Conservation (phyloP, 164 flowering plant genomes). For the Aristolochia contorta region DNA sequence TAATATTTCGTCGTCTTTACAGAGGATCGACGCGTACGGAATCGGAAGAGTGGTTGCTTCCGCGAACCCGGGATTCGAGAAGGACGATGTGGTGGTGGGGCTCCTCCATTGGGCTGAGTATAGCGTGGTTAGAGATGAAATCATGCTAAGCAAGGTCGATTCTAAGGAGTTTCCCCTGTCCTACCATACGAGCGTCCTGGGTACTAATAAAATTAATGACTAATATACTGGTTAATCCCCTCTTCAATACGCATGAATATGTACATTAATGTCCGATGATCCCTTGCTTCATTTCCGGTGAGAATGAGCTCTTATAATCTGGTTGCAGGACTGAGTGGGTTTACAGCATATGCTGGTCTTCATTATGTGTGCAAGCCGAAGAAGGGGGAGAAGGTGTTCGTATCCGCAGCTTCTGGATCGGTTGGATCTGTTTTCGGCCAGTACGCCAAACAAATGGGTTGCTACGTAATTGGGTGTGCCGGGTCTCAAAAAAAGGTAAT, state of each 20-base stretch:
- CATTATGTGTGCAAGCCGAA: slow-evolving; percentile 59
- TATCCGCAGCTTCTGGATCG: slow-evolving; percentile 80
- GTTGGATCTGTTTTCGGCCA: slow-evolving; percentile 76
- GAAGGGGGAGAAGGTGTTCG: slow-evolving; percentile 70
- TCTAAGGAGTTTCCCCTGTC: slow-evolving; percentile 53
- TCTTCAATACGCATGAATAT: too few species aligned
- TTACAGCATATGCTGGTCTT: slow-evolving; percentile 70
- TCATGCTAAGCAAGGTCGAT: slow-evolving; percentile 36
- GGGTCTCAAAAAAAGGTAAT: slow-evolving; percentile 61
- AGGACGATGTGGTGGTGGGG: slow-evolving; percentile 61
- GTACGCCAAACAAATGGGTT: slow-evolving; percentile 62
- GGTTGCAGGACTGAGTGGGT: slow-evolving; percentile 59
- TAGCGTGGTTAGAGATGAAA: slow-evolving; percentile 19
- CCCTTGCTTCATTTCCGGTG: too few species aligned
- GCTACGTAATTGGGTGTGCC: slow-evolving; percentile 75
- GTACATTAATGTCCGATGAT: too few species aligned
- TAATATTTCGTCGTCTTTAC: slow-evolving; percentile 2
- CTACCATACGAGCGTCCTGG: slow-evolving; percentile 54
- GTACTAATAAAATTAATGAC: too few species aligned
- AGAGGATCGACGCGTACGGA: slow-evolving; percentile 50
- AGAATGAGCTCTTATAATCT: too few species aligned
- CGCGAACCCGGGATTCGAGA: slow-evolving; percentile 30
- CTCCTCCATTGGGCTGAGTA: slow-evolving; percentile 53
- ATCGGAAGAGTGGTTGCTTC: slow-evolving; percentile 65
- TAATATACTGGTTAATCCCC: neutral